Base-by-base conservation (phyloP, 305 asterid genomes). In the Ilex paraguariensis region DNA sequence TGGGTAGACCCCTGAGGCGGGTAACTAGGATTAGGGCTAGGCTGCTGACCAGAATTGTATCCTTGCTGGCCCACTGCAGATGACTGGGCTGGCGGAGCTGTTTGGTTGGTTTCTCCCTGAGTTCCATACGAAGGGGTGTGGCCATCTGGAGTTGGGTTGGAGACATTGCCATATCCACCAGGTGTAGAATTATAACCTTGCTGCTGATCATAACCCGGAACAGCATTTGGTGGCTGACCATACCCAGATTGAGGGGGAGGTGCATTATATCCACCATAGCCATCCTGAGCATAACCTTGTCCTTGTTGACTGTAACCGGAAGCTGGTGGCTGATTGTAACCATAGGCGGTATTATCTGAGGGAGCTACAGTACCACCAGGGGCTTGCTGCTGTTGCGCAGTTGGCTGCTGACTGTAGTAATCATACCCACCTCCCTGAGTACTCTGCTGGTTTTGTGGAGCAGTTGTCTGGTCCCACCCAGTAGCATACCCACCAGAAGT, bases 381-480 rank as follows among this genome's bases (percentile, higher is more conserved):
- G 32, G 76, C 64, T 67, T 81, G 90, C 70, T 80, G 90, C 60
- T 79, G 95, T 65, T 82, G 91, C 14, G 82, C 70, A 48, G 87
- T 79, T 54, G 57, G 84, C 73, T 83, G 97, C 70, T 91, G 98
- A 65, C 71, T 75, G 80, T 91, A 87, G 74, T 90, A 93, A 77
- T 93, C 97, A 60, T 86, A 90, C 61, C 86, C 78, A 45, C 86
- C 95, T 31, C 85, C 90, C 55, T 79, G 96, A 64, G 86, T 66
- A 45, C 81, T 56, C 69, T 87, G 97, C 52, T 67, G 95, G 58
- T 73, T 84, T 69, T 83, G 77, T 42, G 77, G 64, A 57, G 88
- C 81, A 65, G 77, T 56, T 49, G 93, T 72, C 79, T 84, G 97
- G 66, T 90, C 99, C 96, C 96, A 93, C 56, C 98, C 82, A 44